Percentiles rank a stretch among this genome's conserved stretches.
Evolutionary conservation across 2,329 filamentous ascomycete species (phyloP).

Genomic region (Cylindrodendrum hubeiense): DNA sequence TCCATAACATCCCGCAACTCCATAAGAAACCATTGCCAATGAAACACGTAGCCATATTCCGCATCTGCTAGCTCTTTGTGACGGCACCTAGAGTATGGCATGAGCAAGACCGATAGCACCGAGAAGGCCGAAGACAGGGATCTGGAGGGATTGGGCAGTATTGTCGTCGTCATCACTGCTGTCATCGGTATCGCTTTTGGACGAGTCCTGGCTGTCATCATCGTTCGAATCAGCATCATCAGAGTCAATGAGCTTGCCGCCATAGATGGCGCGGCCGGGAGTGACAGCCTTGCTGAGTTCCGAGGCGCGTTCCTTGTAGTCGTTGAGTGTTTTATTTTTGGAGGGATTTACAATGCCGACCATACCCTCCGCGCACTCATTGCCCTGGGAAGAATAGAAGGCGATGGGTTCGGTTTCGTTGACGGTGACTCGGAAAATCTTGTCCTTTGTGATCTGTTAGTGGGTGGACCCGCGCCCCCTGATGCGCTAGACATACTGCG

Average conservation of each 20-base stretch:
- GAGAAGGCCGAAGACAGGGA: not conserved
- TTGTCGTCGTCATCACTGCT: too few relatives aligned
- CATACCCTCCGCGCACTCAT: conserved; percentile 54
- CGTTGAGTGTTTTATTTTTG: conserved; percentile 44
- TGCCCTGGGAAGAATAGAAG: conserved; percentile 56
- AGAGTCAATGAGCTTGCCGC: conserved; percentile 46
- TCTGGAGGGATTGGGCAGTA: not conserved
- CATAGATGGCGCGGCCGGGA: conserved; percentile 43
- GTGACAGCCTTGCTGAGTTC: conserved; percentile 42
- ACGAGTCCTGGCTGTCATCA: conserved; percentile 7
- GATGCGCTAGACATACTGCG: conserved; percentile 42
- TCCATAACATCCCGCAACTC: not conserved
- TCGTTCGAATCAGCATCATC: conserved; percentile 30
- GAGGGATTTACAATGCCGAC: conserved; percentile 54
- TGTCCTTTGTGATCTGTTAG: conserved; percentile 40
- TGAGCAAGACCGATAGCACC: not conserved
- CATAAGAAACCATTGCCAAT: not conserved
- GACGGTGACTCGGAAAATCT: conserved; percentile 52
- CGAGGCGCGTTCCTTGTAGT: conserved; percentile 48
- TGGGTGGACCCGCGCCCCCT: not conserved
- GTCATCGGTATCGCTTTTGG: conserved; percentile 10
- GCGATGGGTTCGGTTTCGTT: conserved; percentile 48
- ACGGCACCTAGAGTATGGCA: not conserved
- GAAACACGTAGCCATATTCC: not conserved
- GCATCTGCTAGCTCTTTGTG: too few relatives aligned